Conservation (phyloP, 2,329 filamentous ascomycete species). For the Trichoderma breve region DNA sequence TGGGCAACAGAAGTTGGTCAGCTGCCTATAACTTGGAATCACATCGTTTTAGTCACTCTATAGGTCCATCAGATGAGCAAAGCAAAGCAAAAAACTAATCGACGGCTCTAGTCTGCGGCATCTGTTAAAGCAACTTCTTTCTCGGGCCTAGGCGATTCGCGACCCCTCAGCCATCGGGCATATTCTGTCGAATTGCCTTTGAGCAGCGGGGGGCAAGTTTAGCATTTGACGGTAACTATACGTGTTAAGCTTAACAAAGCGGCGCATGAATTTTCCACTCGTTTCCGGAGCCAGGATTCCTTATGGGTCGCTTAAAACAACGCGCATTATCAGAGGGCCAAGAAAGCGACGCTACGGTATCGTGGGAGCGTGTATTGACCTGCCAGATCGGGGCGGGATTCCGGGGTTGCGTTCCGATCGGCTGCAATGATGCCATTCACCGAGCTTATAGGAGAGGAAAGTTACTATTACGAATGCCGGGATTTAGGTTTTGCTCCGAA, state of each 20-base stretch:
- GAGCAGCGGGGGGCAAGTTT: not conserved
- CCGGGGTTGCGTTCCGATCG: slow-evolving; percentile 15
- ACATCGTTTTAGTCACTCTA: not conserved
- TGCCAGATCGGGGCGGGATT: slow-evolving; percentile 17
- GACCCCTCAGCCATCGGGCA: not conserved
- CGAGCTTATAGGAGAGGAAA: not conserved
- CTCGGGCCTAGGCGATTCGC: not conserved
- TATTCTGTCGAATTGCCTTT: not conserved
- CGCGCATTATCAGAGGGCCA: not conserved
- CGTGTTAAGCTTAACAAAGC: slow-evolving; percentile 16
- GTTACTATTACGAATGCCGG: not conserved
- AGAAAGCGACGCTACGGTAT: not conserved
- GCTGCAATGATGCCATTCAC: slow-evolving; percentile 15
- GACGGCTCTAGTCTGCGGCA: not conserved
- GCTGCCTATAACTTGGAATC: not conserved
- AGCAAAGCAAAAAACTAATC: not conserved
- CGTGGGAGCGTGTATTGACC: not conserved
- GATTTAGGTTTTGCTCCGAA: not conserved
- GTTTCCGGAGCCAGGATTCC: not conserved
- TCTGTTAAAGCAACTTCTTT: slow-evolving; percentile 2
- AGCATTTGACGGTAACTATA: not conserved
- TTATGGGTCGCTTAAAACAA: not conserved
- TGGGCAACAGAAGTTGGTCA: not conserved
- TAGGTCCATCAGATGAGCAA: not conserved
- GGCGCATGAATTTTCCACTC: not conserved